Evolutionary conservation across 345 rosid genomes (phyloP), one percentile per base, ranked within the genome.

Genomic region (Hibiscus trionum): DNA sequence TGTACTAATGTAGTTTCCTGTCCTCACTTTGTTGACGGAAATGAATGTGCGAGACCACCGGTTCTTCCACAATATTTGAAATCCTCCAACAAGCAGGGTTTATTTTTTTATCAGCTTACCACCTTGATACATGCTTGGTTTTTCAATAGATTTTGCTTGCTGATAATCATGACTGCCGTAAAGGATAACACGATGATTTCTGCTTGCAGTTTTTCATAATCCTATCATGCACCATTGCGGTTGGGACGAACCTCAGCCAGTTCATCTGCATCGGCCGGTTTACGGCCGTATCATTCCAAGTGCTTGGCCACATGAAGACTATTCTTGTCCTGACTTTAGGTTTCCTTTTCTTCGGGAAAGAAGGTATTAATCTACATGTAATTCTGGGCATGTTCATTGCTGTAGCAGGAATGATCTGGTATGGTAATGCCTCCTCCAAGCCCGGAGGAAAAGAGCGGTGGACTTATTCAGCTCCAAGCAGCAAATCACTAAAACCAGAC

Each of bases 251-350:
- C 83, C 99, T 92, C 57, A 95, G 98, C 85, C 99, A 95, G 37
- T 95, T 95, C 90, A 92, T 95, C 60, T 95, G 99, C 83, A 90
- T 95, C 2, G 99, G 99, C 63, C 86, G 99, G 79, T 93, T 90
- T 78, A 88, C 98, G 3, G 99, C 99, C 0, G 99, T 95, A 57
- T 85, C 99, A 4, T 95, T 95, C 85, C 98, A 93, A 88, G 97
- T 95, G 42, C 88, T 95, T 15, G 99, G 99, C 56, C 97, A 95
- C 80, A 95, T 95, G 99, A 95, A 95, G 86, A 95, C 99, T 7
- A 88, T 95, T 56, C 88, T 95, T 0, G 99, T 95, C 71, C 82
- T 95, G 80, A 83, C 86, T 53, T 61, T 95, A 49, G 99, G 99
- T 44, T 91, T 93, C 87, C 67, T 85, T 59, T 88, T 95, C 85